phyloP scores from a whole-genome alignment of 2,329 filamentous ascomycete genomes.

The Neoascochyta sp. region DNA sequence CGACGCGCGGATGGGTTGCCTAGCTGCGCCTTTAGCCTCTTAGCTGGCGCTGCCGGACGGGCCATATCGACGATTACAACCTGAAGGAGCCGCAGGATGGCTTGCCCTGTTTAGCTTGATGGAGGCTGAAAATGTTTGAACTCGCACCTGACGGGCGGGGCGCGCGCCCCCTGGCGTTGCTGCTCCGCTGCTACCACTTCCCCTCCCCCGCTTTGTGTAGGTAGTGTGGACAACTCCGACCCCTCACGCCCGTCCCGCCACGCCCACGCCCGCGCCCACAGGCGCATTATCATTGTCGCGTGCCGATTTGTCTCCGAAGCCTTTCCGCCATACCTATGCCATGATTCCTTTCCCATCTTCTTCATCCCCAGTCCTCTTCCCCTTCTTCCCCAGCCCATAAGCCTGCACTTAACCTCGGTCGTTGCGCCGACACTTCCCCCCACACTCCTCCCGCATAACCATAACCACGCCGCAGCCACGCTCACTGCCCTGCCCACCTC shows the following conservation, averaged over 20 bases:
- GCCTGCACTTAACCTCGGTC: too few relatives aligned
- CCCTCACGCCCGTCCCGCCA: slow-evolving; percentile 27
- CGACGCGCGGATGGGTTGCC: slow-evolving; percentile 18
- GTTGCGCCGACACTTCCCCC: too few relatives aligned
- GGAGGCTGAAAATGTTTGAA: slow-evolving; percentile 23
- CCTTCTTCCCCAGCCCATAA: slow-evolving; percentile 14
- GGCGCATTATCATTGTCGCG: slow-evolving; percentile 16
- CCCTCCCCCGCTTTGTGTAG: slow-evolving; percentile 25
- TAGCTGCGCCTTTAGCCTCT: slow-evolving; percentile 9
- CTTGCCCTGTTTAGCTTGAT: slow-evolving; percentile 14
- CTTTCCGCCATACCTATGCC: slow-evolving; percentile 11
- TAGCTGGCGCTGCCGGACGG: slow-evolving; percentile 5
- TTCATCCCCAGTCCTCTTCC: slow-evolving; percentile 11
- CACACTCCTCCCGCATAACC: too few relatives aligned
- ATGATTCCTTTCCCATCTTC: slow-evolving; percentile 15
- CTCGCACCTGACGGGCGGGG: slow-evolving; percentile 22
- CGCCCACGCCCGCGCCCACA: slow-evolving; percentile 25
- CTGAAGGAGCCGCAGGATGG: slow-evolving; percentile 11
- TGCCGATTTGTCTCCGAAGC: slow-evolving; percentile 23
- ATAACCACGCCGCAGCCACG: too few relatives aligned
- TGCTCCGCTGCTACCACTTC: slow-evolving; percentile 9
- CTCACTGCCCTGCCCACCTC: too few relatives aligned
- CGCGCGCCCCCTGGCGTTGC: slow-evolving; percentile 9
- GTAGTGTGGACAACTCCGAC: slow-evolving; percentile 21
- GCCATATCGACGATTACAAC: slow-evolving; percentile 10